Percentiles rank a stretch among this genome's conserved stretches.
phyloP scores from a whole-genome alignment of 2,329 filamentous ascomycete species.

The Colletotrichum sp. region DNA sequence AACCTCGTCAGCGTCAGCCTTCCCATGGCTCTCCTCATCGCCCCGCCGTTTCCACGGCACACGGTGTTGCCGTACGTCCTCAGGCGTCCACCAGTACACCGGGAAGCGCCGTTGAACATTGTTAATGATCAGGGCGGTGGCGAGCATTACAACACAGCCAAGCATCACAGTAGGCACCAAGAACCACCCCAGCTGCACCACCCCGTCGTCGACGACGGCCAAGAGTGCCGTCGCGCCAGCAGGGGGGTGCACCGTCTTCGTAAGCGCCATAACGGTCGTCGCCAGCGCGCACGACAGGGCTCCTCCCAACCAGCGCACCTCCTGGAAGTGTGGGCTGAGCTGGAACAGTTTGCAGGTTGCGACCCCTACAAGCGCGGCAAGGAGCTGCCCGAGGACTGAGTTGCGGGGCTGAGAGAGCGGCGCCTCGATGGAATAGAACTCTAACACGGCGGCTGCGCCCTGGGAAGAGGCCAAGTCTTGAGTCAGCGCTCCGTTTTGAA shows the following conservation, averaged over 20 bases:
- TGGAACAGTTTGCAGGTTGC: constrained; percentile 69
- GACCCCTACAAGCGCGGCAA: constrained; percentile 66
- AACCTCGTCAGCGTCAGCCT: neutral
- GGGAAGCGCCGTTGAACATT: constrained; percentile 72
- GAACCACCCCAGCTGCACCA: constrained; percentile 69
- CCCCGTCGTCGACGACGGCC: constrained; percentile 62
- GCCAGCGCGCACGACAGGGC: constrained; percentile 68
- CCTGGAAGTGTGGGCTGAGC: constrained; percentile 47
- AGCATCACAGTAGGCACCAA: constrained; percentile 67
- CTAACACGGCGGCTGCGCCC: constrained; percentile 78
- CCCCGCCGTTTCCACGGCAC: neutral
- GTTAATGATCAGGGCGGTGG: constrained; percentile 67
- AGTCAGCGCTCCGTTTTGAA: neutral
- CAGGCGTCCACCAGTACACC: constrained; percentile 71
- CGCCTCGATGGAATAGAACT: constrained; percentile 74
- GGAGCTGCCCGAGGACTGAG: constrained; percentile 67
- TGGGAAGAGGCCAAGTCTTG: constrained; percentile 28
- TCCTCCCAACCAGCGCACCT: constrained; percentile 67
- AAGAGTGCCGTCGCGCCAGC: constrained; percentile 76
- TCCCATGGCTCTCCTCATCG: neutral
- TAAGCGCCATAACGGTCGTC: constrained; percentile 69
- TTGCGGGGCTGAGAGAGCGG: constrained; percentile 77
- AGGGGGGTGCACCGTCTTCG: constrained; percentile 75
- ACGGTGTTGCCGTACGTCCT: constrained; percentile 20
- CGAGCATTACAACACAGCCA: constrained; percentile 64